Evolutionary conservation across 768 basidiomycete species (phyloP), one percentile per base, ranked within the genome.

Genomic region (Candolleomyces aberdarensis): DNA sequence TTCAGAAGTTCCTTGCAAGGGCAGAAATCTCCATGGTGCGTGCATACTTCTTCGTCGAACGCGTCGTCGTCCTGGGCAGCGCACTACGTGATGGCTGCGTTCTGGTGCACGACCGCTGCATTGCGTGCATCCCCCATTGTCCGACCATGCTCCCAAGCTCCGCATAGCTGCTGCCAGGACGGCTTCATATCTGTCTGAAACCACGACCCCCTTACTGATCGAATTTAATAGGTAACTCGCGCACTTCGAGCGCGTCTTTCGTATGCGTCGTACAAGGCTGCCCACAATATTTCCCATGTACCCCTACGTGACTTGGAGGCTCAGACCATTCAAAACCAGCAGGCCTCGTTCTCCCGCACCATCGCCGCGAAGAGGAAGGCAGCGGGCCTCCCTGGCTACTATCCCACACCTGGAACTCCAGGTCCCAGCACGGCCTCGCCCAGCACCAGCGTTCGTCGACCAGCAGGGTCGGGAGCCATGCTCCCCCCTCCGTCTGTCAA

Each of bases 251-350:
- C 91, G 66, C 87, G 91, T 65, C 83, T 94, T 56, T 83, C 89
- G 0, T 91, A 92, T 74, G 92, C 92, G 22, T 87, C 88, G 1
- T 92, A 89, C 81, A 94, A 94, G 75, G 90, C 92, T 5, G 80
- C 81, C 14, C 83, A 91, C 72, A 89, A 91, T 71, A 74, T 90
- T 58, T 77, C 87, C 10, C 83, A 86, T 58, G 76, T 85, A 54
- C 79, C 87, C 49, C 75, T 92, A 53, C 81, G 82, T 67, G 90
- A 92, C 63, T 82, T 92, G 51, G 92, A 94, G 71, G 81, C 83
- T 15, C 85, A 86, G 67, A 74, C 76, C 44, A 68, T 64, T 61
- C 80, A 83, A 67, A 72, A 75, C 58, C 76, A 77, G 62, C 71
- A 77, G 4, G 66, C 74, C 29, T 71, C 76, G 51, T 76, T 79